Conservation (phyloP, 495 filamentous ascomycete genomes). For the Hapsidospora chrysogenum region DNA sequence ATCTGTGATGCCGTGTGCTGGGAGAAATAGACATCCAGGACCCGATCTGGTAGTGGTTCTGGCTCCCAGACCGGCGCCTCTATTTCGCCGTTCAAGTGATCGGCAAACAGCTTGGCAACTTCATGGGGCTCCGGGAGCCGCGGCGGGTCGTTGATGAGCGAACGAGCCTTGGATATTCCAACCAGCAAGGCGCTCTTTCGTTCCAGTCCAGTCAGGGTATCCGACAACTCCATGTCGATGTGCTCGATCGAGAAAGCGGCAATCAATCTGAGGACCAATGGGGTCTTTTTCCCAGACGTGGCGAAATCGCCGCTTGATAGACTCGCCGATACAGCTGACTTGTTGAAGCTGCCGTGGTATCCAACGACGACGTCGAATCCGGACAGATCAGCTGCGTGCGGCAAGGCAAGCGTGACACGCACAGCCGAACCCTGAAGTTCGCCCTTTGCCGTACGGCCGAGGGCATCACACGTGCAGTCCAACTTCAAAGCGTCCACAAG, state of each 20-base stretch:
- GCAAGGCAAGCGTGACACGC: neutral
- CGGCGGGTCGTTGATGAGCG: too few relatives aligned
- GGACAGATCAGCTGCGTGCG: neutral
- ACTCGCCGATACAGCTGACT: neutral
- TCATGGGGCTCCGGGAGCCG: too few relatives aligned
- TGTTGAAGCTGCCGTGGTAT: slow-evolving; percentile 21
- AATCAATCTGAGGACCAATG: slow-evolving; percentile 15
- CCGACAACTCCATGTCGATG: slow-evolving; percentile 17
- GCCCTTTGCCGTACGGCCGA: too few relatives aligned
- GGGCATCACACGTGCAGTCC: neutral
- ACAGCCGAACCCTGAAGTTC: too few relatives aligned
- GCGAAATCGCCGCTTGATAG: neutral
- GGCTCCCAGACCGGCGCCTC: slow-evolving; percentile 17
- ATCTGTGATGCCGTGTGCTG: slow-evolving; percentile 3
- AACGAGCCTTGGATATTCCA: too few relatives aligned
- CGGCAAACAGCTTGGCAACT: slow-evolving; percentile 19
- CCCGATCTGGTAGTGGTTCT: slow-evolving; percentile 13
- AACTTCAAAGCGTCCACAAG: neutral
- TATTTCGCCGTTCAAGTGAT: slow-evolving; percentile 13
- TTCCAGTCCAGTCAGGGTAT: slow-evolving; percentile 15
- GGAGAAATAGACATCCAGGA: slow-evolving; percentile 17
- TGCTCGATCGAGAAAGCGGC: slow-evolving; percentile 27
- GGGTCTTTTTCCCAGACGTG: too few relatives aligned
- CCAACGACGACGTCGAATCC: slow-evolving; percentile 19
- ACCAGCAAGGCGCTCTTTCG: slow-evolving; percentile 12